These are phyloP conservation scores for Harrya chromipes DNA, from an alignment of 768 basidiomycete genomes.

Conservation along the genomic window DNA sequence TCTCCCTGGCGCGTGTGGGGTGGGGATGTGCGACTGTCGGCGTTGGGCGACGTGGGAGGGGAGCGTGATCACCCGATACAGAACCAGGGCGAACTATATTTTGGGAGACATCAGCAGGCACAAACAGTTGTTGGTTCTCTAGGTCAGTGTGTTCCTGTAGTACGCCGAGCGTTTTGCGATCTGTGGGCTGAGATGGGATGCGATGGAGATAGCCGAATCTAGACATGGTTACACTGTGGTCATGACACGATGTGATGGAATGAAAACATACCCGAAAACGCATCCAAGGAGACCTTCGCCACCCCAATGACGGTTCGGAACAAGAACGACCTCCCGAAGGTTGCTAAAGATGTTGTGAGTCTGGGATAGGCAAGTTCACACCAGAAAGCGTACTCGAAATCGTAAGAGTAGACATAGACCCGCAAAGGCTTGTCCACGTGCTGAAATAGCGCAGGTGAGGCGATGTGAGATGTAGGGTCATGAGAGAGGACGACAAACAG, in stretches of 20 bases:
- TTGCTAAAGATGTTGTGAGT: constrained; percentile 49
- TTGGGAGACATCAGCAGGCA: constrained; percentile 57
- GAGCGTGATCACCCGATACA: constrained; percentile 2
- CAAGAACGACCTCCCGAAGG: constrained; percentile 87
- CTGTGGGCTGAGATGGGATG: constrained; percentile 75
- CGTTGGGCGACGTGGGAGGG: constrained; percentile 8
- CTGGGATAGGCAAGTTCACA: not conserved
- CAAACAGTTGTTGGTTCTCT: constrained; percentile 66
- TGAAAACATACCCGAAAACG: constrained; percentile 77
- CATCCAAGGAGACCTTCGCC: constrained; percentile 95
- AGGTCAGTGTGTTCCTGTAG: constrained; percentile 50
- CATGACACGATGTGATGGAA: not conserved
- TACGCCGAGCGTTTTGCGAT: constrained; percentile 56
- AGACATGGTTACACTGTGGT: constrained; percentile 4
- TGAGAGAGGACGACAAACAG: constrained; percentile 46
- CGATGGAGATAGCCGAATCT: constrained; percentile 92
- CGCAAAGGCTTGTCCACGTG: constrained; percentile 92
- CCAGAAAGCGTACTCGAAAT: constrained; percentile 76
- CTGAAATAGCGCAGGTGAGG: constrained; percentile 38
- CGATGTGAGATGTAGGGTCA: not conserved
- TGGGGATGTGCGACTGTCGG: constrained; percentile 29
- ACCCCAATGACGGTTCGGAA: constrained; percentile 97
- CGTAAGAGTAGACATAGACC: constrained; percentile 95
- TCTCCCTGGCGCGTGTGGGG: constrained; percentile 24
- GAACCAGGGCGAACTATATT: constrained; percentile 1